A percentile compares a stretch with the other conserved stretches of the same genome.
Evolutionary conservation across 1,284 basidiomycete species (phyloP).

Genomic region (Trametes hirsuta): DNA sequence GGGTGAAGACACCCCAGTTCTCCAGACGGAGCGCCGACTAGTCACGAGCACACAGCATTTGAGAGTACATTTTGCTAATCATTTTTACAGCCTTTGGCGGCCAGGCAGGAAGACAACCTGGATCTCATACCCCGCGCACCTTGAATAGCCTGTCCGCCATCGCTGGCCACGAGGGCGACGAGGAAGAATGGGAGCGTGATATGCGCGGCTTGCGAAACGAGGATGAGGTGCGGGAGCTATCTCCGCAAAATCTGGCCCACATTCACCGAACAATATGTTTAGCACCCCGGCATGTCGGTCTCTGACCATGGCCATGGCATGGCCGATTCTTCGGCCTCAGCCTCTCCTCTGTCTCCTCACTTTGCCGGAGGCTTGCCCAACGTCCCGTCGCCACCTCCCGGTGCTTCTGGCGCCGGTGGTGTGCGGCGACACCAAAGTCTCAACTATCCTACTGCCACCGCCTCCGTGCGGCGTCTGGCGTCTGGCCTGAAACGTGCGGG

Average conservation of each 20-base stretch:
- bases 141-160: slow-evolving; percentile 81
- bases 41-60: neutral
- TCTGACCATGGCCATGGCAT: slow-evolving; percentile 52
- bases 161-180: slow-evolving; percentile 81
- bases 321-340: slow-evolving; percentile 51
- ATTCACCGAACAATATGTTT: neutral
- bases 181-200: slow-evolving; percentile 81
- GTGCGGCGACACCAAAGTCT: slow-evolving; percentile 80
- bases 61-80: slow-evolving; percentile 8
- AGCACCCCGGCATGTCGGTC: slow-evolving; percentile 31
- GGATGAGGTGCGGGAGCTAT: slow-evolving; percentile 53
- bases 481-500: slow-evolving; percentile 70
- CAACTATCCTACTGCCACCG: slow-evolving; percentile 62
- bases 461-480: slow-evolving; percentile 50
- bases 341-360: slow-evolving; percentile 65
- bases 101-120: slow-evolving; percentile 54
- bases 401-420: slow-evolving; percentile 59
- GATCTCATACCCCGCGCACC: slow-evolving; percentile 68
- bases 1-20: too few species aligned
- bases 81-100: slow-evolving; percentile 45
- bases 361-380: slow-evolving; percentile 46
- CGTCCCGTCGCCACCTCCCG: slow-evolving; percentile 71
- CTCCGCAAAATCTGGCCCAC: neutral
- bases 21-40: too few species aligned
- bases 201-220: slow-evolving; percentile 60